Evolutionary conservation across 495 filamentous ascomycete species (phyloP), one percentile per base, ranked within the genome.

Genomic region (Xylaria acuta): DNA sequence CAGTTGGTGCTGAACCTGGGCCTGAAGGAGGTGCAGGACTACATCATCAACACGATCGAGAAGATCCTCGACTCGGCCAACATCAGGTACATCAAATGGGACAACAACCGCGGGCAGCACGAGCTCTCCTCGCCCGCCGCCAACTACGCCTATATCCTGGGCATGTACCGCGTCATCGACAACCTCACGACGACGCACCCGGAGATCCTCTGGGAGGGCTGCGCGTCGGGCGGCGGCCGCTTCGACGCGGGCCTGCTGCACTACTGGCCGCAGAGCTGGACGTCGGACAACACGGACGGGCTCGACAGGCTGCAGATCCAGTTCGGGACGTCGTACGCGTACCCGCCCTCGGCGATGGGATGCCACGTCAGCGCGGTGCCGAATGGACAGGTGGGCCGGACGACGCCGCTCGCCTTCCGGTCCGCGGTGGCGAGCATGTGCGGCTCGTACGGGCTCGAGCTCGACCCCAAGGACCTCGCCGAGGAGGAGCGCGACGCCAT

Each of bases 261-360:
- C 59, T 89, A 85, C 74, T 88, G 86, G 82, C 86, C 87, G 0
- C 87, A 89, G 74, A 83, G 84, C 74, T 89, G 87, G 87, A 86
- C 87, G 0, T 87, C 84, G 0, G 87, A 89, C 49, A 80, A 89
- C 72, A 89, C 86, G 22, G 87, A 89, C 67, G 86, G 82, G 3
- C 74, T 87, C 1, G 82, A 86, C 54, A 83, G 86, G 18, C 78
- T 89, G 32, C 75, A 79, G n/a, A 89, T 89, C 72, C 87, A 89
- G 41, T 77, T 88, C 47, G 87, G 87, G 9, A 87, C 85, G 1
- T 87, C 86, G 0, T 79, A 87, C 18, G 86, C 80, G 0, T 89
- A 88, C 75, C 87, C 87, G 0, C 81, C 87, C 0, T 85, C 83
- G 18, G 81, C 87, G 0, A 89, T 89, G 86, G 86, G 85, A n/a